Conservation (phyloP, 768 basidiomycete genomes). For the Mycena vulgaris region DNA sequence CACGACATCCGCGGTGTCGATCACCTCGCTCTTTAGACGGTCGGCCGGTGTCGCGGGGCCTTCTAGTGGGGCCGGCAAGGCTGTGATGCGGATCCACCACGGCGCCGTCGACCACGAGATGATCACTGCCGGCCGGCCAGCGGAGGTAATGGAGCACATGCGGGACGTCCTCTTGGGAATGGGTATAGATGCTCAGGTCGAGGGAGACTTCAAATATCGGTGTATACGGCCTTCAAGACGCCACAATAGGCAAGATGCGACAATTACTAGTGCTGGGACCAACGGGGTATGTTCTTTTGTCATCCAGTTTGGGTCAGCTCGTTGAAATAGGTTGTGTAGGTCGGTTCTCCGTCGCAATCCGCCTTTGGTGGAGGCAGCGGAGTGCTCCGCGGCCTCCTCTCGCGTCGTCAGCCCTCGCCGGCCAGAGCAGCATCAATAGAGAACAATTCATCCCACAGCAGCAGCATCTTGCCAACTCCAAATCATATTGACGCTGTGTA, state of each 20-base stretch:
- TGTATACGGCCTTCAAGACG: constrained; percentile 79
- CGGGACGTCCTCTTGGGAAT: constrained; percentile 78
- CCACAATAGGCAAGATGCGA: constrained; percentile 46
- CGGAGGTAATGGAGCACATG: constrained; percentile 83
- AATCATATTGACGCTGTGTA: constrained; percentile 59
- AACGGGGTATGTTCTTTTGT: constrained; percentile 46
- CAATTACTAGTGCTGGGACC: constrained; percentile 55
- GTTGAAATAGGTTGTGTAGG: neutral
- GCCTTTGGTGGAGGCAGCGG: constrained; percentile 50
- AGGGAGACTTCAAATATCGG: constrained; percentile 87
- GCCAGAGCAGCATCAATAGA: constrained; percentile 40
- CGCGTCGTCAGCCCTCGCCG: constrained; percentile 68
- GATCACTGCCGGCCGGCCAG: constrained; percentile 82
- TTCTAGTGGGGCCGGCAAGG: constrained; percentile 11
- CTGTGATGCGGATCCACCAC: constrained; percentile 79
- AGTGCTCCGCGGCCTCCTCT: constrained; percentile 76
- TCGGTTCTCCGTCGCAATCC: neutral
- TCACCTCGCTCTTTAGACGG: constrained; percentile 37
- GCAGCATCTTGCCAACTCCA: constrained; percentile 30
- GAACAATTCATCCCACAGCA: constrained; percentile 46
- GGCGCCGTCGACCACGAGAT: constrained; percentile 92
- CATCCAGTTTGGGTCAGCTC: neutral
- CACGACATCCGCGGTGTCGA: constrained; percentile 36
- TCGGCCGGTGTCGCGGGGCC: constrained; percentile 29
- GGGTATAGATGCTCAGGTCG: constrained; percentile 86